Evolutionary conservation across 805 yeast genomes (phyloP).

Genomic region (Millerozyma miso): DNA sequence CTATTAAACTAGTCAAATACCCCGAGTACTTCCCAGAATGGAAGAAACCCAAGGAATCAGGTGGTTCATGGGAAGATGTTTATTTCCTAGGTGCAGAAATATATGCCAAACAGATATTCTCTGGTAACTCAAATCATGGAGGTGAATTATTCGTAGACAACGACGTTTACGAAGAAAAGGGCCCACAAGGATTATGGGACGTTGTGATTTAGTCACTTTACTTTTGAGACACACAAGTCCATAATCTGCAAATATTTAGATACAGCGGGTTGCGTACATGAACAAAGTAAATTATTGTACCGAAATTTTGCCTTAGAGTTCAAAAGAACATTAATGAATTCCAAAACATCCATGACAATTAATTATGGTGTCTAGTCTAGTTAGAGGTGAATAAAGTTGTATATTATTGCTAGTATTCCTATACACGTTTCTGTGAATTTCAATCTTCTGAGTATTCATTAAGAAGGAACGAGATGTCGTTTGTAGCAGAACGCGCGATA

Average conservation of each 20-base stretch:
- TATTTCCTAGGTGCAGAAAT: conserved; percentile 84
- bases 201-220: conserved; percentile 16
- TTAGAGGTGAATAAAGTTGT: not conserved
- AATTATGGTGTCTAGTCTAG: not conserved
- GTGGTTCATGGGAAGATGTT: conserved; percentile 68
- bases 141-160: conserved; percentile 63
- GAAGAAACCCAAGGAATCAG: conserved; percentile 53
- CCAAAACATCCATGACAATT: not conserved
- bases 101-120: conserved; percentile 79
- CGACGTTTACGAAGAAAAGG: conserved; percentile 69
- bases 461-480: not conserved
- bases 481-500: not conserved
- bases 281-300: too few relatives aligned
- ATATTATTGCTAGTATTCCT: not conserved
- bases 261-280: too few relatives aligned
- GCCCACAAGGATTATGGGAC: conserved; percentile 84
- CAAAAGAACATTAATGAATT: too few relatives aligned
- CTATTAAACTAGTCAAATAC: conserved; percentile 60
- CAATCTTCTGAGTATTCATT: too few relatives aligned
- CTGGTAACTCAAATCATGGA: conserved; percentile 49
- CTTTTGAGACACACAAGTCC: too few relatives aligned
- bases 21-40: conserved; percentile 95
- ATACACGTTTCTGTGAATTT: too few relatives aligned
- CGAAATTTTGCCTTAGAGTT: too few relatives aligned
- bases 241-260: too few relatives aligned